Conservation (phyloP, 1,139 yeast species). For the Magnusiomyces fungicola region DNA sequence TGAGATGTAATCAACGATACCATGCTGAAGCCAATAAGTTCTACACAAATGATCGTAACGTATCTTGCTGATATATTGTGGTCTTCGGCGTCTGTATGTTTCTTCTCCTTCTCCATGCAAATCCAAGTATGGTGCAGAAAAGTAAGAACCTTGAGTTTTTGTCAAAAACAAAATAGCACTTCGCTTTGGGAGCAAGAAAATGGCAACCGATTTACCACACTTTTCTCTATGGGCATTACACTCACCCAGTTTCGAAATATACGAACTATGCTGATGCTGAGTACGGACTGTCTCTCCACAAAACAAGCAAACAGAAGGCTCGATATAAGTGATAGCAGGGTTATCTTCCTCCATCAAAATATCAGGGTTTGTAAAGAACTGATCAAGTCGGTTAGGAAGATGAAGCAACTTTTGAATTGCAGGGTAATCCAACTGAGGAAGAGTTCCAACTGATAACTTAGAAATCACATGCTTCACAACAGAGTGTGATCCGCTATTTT, state of each 20-base stretch:
- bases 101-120: constrained; percentile 81
- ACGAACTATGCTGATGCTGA: constrained; percentile 55
- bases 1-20: constrained; percentile 68
- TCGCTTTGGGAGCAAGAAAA: constrained; percentile 71
- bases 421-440: constrained; percentile 48
- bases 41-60: constrained; percentile 64
- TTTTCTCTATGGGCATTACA: constrained; percentile 34
- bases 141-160: constrained; percentile 64
- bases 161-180: constrained; percentile 61
- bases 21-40: constrained; percentile 72
- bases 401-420: constrained; percentile 53
- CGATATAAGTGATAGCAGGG: constrained; percentile 33
- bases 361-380: constrained; percentile 41
- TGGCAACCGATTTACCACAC: constrained; percentile 63
- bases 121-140: constrained; percentile 79
- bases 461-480: background rate
- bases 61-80: constrained; percentile 55
- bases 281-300: constrained; percentile 58
- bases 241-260: constrained; percentile 37
- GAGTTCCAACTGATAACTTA: background rate
- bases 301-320: constrained; percentile 81
- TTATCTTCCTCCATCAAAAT: constrained; percentile 25
- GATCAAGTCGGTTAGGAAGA: constrained; percentile 63
- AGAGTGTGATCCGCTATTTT: background rate
- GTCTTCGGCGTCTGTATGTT: constrained; percentile 60